phyloP scores from a whole-genome alignment of 73 alveolate genomes.

The Uronychia binucleata region DNA sequence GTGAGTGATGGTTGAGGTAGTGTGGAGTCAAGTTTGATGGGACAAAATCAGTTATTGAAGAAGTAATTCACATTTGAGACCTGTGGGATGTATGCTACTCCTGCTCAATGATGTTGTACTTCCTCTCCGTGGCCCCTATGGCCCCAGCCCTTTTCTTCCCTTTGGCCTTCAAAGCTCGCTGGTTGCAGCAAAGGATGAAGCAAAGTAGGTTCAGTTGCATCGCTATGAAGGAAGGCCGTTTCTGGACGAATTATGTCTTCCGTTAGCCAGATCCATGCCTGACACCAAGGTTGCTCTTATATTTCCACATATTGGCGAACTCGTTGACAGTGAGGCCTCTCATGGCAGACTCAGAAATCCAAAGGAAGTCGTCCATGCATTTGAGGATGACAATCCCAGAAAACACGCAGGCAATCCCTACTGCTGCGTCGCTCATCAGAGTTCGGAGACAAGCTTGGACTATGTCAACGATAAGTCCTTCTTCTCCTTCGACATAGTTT shows the following conservation, averaged over 20 bases:
- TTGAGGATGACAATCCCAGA: constrained; percentile 2
- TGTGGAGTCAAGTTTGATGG: too few relatives aligned
- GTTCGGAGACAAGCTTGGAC: background rate
- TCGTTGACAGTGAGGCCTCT: constrained; percentile 18
- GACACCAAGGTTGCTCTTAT: background rate
- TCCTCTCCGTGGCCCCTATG: background rate
- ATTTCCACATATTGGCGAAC: constrained; percentile 3
- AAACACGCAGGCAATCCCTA: background rate
- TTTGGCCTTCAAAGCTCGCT: background rate
- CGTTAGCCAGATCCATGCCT: background rate
- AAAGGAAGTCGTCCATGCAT: constrained; percentile 2
- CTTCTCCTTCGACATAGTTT: background rate
- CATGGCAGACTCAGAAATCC: constrained; percentile 1
- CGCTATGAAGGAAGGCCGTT: background rate
- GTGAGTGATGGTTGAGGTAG: too few relatives aligned
- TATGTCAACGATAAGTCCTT: background rate
- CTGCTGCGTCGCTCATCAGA: background rate
- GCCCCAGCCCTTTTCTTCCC: background rate
- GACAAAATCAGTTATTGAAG: too few relatives aligned
- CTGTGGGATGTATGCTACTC: background rate
- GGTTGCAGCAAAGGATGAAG: background rate
- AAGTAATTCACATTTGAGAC: background rate
- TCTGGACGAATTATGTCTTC: background rate
- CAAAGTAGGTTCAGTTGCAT: background rate
- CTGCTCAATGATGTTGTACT: background rate